Conservation (phyloP, 495 filamentous ascomycete genomes). For the Penicillium subrubescens region DNA sequence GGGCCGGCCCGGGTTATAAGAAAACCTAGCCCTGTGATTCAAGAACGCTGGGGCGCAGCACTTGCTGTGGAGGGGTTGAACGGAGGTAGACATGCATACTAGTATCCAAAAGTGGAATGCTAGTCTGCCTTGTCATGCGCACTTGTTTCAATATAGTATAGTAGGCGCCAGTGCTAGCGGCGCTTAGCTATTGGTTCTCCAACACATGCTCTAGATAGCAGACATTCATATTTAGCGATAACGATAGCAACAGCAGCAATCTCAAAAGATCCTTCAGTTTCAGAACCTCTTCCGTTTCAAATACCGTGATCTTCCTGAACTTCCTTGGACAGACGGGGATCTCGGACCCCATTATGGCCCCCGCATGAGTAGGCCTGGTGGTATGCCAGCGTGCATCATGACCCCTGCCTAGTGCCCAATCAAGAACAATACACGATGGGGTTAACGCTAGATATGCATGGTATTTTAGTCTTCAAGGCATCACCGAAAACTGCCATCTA, state of each 20-base stretch:
- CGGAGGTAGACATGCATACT: background rate
- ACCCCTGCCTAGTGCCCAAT: background rate
- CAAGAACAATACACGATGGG: background rate
- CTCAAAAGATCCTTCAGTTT: background rate
- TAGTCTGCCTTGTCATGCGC: background rate
- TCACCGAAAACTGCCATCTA: too few species aligned
- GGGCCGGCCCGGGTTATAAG: background rate
- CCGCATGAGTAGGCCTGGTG: too few species aligned
- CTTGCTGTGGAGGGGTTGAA: background rate
- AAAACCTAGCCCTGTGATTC: background rate
- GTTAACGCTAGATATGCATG: background rate
- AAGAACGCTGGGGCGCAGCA: background rate
- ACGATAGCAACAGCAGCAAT: background rate
- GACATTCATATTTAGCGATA: background rate
- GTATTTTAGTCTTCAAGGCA: background rate
- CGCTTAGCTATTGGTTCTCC: background rate
- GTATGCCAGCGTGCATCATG: background rate
- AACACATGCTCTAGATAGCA: background rate
- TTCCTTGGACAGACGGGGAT: background rate
- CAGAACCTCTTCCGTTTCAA: background rate
- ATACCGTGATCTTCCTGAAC: background rate
- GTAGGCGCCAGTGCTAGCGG: background rate
- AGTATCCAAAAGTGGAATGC: background rate
- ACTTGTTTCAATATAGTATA: background rate
- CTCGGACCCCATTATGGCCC: background rate